Percentiles rank a stretch among this genome's conserved stretches.
phyloP scores from a whole-genome alignment of 768 basidiomycete genomes.

The Kwoniella shandongensis region DNA sequence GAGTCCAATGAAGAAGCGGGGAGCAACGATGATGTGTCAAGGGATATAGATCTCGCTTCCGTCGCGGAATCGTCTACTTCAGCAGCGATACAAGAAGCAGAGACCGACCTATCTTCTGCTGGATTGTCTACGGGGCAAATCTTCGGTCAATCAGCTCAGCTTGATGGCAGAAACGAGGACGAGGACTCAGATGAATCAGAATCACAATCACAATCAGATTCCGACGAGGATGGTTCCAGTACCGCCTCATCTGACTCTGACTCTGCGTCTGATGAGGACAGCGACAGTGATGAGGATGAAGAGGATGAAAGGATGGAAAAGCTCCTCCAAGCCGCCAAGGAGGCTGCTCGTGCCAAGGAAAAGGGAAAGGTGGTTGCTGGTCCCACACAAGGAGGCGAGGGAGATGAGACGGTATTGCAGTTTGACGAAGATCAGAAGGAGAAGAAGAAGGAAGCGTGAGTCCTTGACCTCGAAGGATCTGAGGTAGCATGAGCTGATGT shows the following conservation, averaged over 20 bases:
- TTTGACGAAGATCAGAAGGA: slow-evolving; percentile 32
- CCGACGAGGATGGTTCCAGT: slow-evolving; percentile 18
- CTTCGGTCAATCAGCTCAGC: slow-evolving; percentile 2
- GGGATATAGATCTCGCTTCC: not conserved
- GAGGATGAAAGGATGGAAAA: slow-evolving; percentile 26
- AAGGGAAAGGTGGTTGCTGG: slow-evolving; percentile 10
- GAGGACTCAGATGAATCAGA: not conserved
- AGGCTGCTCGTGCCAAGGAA: slow-evolving; percentile 18
- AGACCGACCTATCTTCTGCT: slow-evolving; percentile 3
- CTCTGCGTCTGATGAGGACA: slow-evolving; percentile 13
- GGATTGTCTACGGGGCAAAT: slow-evolving; percentile 6
- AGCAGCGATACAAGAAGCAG: not conserved
- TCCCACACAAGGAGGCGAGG: not conserved
- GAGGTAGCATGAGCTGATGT: too few species aligned
- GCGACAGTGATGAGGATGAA: slow-evolving; percentile 17
- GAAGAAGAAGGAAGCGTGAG: slow-evolving; percentile 37
- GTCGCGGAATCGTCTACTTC: not conserved
- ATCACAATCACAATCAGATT: slow-evolving; percentile 13
- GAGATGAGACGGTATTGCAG: slow-evolving; percentile 19
- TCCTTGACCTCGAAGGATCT: not conserved
- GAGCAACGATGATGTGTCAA: slow-evolving; percentile 2
- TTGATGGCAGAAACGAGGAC: not conserved
- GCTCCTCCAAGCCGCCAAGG: slow-evolving; percentile 20
- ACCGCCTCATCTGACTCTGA: slow-evolving; percentile 1
- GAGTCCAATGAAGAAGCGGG: slow-evolving; percentile 3